Percentiles rank a stretch among this genome's conserved stretches.
Conservation (phyloP, 805 yeast genomes). For the Phaffomyces thermotolerans region DNA sequence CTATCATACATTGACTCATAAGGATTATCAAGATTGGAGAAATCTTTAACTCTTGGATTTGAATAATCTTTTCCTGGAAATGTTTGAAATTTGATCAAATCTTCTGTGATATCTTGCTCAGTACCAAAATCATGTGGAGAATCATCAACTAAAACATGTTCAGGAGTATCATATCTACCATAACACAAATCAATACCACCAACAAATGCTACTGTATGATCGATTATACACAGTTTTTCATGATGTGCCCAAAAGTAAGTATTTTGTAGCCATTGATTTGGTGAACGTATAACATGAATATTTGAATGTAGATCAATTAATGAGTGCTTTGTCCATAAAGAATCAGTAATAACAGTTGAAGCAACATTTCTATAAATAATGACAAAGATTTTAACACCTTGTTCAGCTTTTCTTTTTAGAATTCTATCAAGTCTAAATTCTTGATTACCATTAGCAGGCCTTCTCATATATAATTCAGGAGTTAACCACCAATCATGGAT, state of each 20-base stretch:
- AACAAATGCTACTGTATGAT: conserved; percentile 79
- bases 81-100: conserved; percentile 40
- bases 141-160: conserved; percentile 85
- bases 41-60: conserved; percentile 89
- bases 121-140: conserved; percentile 31
- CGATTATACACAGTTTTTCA: conserved; percentile 83
- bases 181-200: conserved; percentile 96
- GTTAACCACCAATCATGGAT: conserved; percentile 99
- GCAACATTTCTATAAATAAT: conserved; percentile 93
- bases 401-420: conserved; percentile 81
- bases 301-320: conserved; percentile 78
- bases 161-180: conserved; percentile 96
- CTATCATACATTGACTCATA: conserved; percentile 91
- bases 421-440: conserved; percentile 88
- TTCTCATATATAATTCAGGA: conserved; percentile 85
- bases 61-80: conserved; percentile 98
- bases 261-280: conserved; percentile 88
- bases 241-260: conserved; percentile 99
- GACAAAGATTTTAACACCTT: conserved; percentile 90
- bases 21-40: conserved; percentile 72
- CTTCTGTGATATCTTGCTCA: conserved; percentile 28
- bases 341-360: conserved; percentile 86
- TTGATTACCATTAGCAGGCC: conserved; percentile 95
- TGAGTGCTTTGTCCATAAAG: conserved; percentile 91
- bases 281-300: conserved; percentile 86